Conservation (phyloP, 768 basidiomycete species). For the Heimioporus sp. region DNA sequence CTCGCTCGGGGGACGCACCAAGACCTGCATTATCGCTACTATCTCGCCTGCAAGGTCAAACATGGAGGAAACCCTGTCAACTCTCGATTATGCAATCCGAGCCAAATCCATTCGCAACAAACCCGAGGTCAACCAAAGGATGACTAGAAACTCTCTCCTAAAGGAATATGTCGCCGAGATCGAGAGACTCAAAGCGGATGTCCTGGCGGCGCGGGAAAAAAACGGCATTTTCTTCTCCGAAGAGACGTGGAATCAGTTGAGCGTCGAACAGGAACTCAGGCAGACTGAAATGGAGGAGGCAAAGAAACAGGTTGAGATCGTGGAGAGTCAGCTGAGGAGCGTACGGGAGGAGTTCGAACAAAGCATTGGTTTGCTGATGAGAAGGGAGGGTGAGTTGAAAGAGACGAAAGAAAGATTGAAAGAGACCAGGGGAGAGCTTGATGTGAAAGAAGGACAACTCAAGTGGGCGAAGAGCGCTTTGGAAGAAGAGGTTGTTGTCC, state of each 20-base stretch:
- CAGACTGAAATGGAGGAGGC: conserved; percentile 82
- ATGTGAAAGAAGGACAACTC: conserved; percentile 55
- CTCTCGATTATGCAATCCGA: conserved; percentile 92
- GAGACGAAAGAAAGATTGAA: conserved; percentile 55
- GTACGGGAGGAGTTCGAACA: conserved; percentile 92
- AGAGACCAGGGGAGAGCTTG: conserved; percentile 51
- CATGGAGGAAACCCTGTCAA: conserved; percentile 96
- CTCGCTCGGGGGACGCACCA: conserved; percentile 95
- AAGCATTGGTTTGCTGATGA: conserved; percentile 73
- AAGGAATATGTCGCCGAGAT: conserved; percentile 95
- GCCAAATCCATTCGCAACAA: conserved; percentile 95
- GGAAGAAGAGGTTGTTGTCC: conserved; percentile 77
- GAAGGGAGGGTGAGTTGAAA: conserved; percentile 73
- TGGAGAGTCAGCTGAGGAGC: conserved; percentile 77
- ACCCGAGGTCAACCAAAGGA: conserved; percentile 92
- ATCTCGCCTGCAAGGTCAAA: conserved; percentile 92
- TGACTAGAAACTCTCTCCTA: conserved; percentile 87
- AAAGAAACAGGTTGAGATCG: conserved; percentile 75
- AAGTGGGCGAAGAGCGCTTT: conserved; percentile 54
- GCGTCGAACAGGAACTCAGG: conserved; percentile 68
- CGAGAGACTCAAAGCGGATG: conserved; percentile 86
- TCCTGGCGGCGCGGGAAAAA: conserved; percentile 90
- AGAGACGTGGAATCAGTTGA: conserved; percentile 87
- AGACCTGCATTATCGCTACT: conserved; percentile 97
- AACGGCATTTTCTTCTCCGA: conserved; percentile 94